These are phyloP conservation scores for Diaporthe sp. DNA, from an alignment of 2,329 filamentous ascomycete species.

Conservation along the genomic window DNA sequence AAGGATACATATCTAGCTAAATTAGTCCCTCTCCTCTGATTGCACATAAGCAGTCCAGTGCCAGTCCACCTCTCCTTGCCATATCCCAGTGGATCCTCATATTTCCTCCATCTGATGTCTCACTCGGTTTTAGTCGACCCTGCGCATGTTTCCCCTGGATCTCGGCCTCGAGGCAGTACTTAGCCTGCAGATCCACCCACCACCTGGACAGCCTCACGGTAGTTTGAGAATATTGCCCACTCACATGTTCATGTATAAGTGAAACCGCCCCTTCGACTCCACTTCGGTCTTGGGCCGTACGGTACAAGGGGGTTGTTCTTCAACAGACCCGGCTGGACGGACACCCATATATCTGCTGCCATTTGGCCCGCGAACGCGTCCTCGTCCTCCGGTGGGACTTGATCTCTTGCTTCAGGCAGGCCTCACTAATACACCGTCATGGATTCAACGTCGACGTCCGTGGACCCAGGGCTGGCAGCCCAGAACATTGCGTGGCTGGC, in stretches of 20 bases:
- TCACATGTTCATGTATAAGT: conserved; percentile 26
- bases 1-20: background rate
- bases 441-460: conserved; percentile 20
- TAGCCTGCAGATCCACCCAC: background rate
- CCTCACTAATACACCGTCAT: conserved; percentile 19
- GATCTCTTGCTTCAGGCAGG: conserved; percentile 24
- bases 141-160: conserved; percentile 17
- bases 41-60: background rate
- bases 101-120: conserved; percentile 20
- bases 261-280: conserved; percentile 28
- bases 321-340: background rate
- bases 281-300: conserved; percentile 13
- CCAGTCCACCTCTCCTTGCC: background rate
- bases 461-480: conserved; percentile 2
- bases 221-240: conserved; percentile 18
- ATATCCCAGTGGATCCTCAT: conserved; percentile 10
- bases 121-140: conserved; percentile 30
- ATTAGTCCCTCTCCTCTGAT: background rate
- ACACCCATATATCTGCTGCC: conserved; percentile 23
- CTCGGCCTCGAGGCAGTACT: background rate
- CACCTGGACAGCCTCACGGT: background rate
- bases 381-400: background rate
- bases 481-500: conserved; percentile 29
- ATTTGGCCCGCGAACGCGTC: background rate
- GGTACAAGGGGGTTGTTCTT: background rate